phyloP scores from a whole-genome alignment of 441 rosid genomes.

The Theobroma grandiflorum region DNA sequence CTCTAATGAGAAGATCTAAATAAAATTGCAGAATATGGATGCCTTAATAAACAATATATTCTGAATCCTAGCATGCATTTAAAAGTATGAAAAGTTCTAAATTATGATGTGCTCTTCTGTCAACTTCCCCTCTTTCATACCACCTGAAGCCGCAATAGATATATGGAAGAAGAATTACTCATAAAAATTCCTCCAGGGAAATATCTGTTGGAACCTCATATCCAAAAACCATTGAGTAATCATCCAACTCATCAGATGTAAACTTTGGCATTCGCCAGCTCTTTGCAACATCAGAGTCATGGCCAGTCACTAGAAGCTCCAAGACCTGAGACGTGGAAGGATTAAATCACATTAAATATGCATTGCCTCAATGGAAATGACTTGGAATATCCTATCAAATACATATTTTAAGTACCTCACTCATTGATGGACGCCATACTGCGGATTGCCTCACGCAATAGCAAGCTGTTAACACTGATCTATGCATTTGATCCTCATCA shows the following conservation, averaged over 20 bases:
- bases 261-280: slow-evolving; percentile 82
- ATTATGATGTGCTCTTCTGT: background rate
- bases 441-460: slow-evolving; percentile 85
- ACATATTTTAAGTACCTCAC: slow-evolving; percentile 50
- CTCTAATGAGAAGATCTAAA: background rate
- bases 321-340: slow-evolving; percentile 52
- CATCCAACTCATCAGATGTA: slow-evolving; percentile 69
- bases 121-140: background rate
- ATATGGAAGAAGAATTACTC: slow-evolving; percentile 3
- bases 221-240: slow-evolving; percentile 79
- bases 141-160: background rate
- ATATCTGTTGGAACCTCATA: slow-evolving; percentile 67
- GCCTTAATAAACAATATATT: background rate
- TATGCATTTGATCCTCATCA: slow-evolving; percentile 70
- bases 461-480: slow-evolving; percentile 71
- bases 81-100: background rate
- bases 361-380: background rate
- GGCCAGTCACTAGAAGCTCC: slow-evolving; percentile 73
- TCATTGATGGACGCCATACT: slow-evolving; percentile 84
- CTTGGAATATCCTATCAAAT: background rate
- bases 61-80: background rate
- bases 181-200: slow-evolving; percentile 53
- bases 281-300: slow-evolving; percentile 58
- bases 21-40: background rate
- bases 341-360: background rate